phyloP scores from a whole-genome alignment of 345 rosid genomes.

The Gossypium mustelinum region DNA sequence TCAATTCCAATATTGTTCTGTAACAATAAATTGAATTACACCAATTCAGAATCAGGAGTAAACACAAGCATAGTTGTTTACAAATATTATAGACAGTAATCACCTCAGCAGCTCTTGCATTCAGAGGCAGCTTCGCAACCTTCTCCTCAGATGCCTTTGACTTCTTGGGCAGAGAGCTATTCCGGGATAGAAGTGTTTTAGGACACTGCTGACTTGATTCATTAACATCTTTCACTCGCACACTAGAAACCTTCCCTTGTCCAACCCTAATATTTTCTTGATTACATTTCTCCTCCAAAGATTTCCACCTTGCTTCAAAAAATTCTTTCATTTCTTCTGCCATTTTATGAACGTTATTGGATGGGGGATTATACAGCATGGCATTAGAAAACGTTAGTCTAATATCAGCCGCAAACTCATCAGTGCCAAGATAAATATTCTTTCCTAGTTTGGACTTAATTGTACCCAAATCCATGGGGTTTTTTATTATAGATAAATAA shows the following conservation, averaged over 20 bases:
- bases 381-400: conserved; percentile 80
- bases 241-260: conserved; percentile 21
- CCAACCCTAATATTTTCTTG: conserved; percentile 19
- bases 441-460: conserved; percentile 39
- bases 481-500: conserved; percentile 58
- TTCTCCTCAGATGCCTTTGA: conserved; percentile 27
- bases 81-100: conserved; percentile 14
- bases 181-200: conserved; percentile 31
- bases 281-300: conserved; percentile 45
- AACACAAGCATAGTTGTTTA: not conserved
- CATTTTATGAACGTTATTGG: conserved; percentile 46
- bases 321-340: conserved; percentile 40
- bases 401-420: conserved; percentile 82
- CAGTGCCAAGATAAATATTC: conserved; percentile 35
- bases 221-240: conserved; percentile 23
- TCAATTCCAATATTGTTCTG: not conserved
- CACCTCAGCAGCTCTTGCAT: conserved; percentile 31
- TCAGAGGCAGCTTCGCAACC: conserved; percentile 20
- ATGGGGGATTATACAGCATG: conserved; percentile 66
- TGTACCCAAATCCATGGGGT: conserved; percentile 94
- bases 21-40: not conserved
- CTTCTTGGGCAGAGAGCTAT: conserved; percentile 27
- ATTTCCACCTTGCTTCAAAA: conserved; percentile 67
- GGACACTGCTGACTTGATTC: conserved; percentile 29
- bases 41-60: not conserved